Evolutionary conservation across 179 eudicot species (phyloP), one percentile per base, ranked within the genome.

Genomic region (Beta macrorhiza): DNA sequence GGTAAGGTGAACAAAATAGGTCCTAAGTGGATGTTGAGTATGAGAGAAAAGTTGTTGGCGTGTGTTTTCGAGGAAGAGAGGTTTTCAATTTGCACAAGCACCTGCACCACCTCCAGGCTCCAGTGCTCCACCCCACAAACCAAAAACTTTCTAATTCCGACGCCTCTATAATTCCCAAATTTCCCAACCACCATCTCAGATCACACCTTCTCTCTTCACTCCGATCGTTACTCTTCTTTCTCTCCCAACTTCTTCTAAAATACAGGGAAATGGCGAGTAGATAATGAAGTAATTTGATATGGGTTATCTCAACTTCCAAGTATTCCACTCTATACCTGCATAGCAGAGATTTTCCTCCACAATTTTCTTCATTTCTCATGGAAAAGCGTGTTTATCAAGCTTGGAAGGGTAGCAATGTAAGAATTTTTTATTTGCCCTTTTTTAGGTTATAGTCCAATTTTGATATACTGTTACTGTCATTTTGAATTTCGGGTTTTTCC

Each of bases 381-480:
- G 91, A 91, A 47, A 89, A 85, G 79, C 91, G 92, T 69, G 92
- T 91, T 85, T 84, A 89, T 85, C 86, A 91, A 87, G 87, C 71
- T n/a, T 91, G 93, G 93, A 91, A 91, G 85, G 93, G 93, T 52
- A 88, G 85, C 77, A 85, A 85, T 83, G 88, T 85, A 80, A 80
- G 85, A 55, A 4, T 59, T 61, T 56, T 37, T 68, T 29, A 29
- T 17, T 14, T 17, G 37, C 52, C 59, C 6, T 3, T 8, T 1
- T 55, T 52, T 72, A 20, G 19, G 70, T 62, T 59, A 2, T 74
- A 52, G 20, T 8, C 7, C 45, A 20, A 22, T 12, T 52, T 73
- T 73, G 61, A 73, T 52, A 52, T 52, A 53, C 45, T 73, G 76
- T 52, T 51, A 17, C 17, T 14, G 13, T 65, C 12, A 0, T 52